phyloP scores from a whole-genome alignment of 148 eudicot species.

The Rhododendron simsii region DNA sequence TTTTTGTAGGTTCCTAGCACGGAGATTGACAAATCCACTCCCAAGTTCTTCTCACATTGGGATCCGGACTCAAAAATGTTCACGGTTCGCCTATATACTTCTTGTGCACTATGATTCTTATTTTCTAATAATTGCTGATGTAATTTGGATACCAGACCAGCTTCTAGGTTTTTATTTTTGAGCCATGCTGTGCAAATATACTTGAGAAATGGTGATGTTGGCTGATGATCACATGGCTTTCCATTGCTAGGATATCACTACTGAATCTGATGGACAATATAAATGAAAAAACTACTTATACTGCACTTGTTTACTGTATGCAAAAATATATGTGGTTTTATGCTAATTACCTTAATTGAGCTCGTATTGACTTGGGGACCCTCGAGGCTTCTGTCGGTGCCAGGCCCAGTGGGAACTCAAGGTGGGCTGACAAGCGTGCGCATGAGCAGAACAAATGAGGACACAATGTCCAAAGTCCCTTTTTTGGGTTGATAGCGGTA shows the following conservation, averaged over 20 bases:
- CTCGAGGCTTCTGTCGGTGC: neutral
- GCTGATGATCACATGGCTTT: neutral
- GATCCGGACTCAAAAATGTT: conserved; percentile 99
- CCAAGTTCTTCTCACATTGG: conserved; percentile 98
- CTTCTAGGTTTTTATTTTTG: neutral
- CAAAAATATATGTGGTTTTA: neutral
- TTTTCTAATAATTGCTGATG: neutral
- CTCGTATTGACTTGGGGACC: neutral
- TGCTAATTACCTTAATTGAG: neutral
- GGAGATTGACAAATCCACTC: conserved; percentile 92
- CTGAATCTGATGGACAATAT: neutral
- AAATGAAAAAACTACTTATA: neutral
- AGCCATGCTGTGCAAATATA: neutral
- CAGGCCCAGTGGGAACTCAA: neutral
- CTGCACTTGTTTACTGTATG: neutral
- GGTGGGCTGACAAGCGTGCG: neutral
- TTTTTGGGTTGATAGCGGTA: neutral
- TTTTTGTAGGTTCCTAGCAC: conserved; percentile 84
- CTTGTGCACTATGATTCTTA: neutral
- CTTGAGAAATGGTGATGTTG: neutral
- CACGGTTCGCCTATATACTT: conserved; percentile 41
- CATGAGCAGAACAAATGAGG: neutral
- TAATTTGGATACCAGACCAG: neutral
- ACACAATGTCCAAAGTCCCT: neutral
- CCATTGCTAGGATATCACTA: neutral